phyloP scores from a whole-genome alignment of 805 yeast species.

The Barnettozyma populi region DNA sequence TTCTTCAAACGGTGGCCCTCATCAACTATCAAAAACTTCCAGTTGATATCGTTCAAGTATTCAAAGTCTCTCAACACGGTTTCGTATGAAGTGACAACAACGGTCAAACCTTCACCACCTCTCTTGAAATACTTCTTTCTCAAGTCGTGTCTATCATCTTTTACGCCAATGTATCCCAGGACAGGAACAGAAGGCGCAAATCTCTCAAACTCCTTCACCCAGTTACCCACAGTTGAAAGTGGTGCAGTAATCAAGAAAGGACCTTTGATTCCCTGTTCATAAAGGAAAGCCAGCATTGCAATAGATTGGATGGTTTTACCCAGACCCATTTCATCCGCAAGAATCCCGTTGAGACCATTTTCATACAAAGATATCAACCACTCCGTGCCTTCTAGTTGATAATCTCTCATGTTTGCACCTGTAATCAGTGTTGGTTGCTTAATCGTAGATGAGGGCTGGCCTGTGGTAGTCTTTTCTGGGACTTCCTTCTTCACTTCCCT shows the following conservation, averaged over 20 bases:
- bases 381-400: slow-evolving; percentile 85
- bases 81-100: slow-evolving; percentile 81
- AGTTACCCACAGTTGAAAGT: slow-evolving; percentile 77
- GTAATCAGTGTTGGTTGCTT: slow-evolving; percentile 52
- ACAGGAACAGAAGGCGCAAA: slow-evolving; percentile 71
- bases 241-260: slow-evolving; percentile 81
- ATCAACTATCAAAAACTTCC: slow-evolving; percentile 88
- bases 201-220: slow-evolving; percentile 66
- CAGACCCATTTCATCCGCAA: slow-evolving; percentile 97
- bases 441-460: slow-evolving; percentile 18
- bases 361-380: slow-evolving; percentile 88
- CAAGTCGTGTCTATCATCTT: slow-evolving; percentile 46
- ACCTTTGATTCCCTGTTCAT: slow-evolving; percentile 73
- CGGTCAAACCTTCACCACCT: slow-evolving; percentile 32
- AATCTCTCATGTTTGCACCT: slow-evolving; percentile 65
- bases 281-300: slow-evolving; percentile 65
- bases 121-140: slow-evolving; percentile 26
- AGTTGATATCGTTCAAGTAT: slow-evolving; percentile 44
- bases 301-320: slow-evolving; percentile 93
- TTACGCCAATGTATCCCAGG: slow-evolving; percentile 59
- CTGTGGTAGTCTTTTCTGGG: slow-evolving; percentile 20
- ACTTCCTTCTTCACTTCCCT: slow-evolving; percentile 16
- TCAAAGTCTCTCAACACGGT: slow-evolving; percentile 64
- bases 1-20: slow-evolving; percentile 95
- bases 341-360: slow-evolving; percentile 89